These are phyloP conservation scores for Raffaelea ambrosiae DNA, from an alignment of 2,329 filamentous ascomycete species.

Conservation along the genomic window DNA sequence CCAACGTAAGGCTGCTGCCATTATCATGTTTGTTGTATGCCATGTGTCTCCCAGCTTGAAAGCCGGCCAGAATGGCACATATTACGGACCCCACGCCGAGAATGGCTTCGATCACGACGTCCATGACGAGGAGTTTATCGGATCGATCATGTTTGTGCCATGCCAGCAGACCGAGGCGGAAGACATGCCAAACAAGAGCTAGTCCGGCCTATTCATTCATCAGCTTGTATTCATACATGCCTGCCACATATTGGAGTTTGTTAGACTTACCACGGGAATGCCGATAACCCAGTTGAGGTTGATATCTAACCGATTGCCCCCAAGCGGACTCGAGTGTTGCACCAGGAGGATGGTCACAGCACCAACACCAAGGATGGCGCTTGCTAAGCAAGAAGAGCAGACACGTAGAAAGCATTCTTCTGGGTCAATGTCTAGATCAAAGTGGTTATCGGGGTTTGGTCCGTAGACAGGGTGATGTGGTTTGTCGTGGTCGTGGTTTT, in stretches of 20 bases:
- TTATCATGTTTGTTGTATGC: slow-evolving; percentile 5
- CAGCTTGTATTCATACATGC: no score
- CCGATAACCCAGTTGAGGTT: slow-evolving; percentile 10
- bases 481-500: no score
- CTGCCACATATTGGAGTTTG: no score
- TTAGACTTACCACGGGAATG: slow-evolving; percentile 8
- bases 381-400: slow-evolving; percentile 6
- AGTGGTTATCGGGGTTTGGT: background rate
- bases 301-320: slow-evolving; percentile 4
- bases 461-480: background rate
- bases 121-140: background rate
- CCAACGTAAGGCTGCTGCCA: background rate
- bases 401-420: slow-evolving; percentile 8
- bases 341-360: slow-evolving; percentile 7
- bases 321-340: slow-evolving; percentile 1
- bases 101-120: slow-evolving; percentile 2
- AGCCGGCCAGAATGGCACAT: slow-evolving; percentile 10
- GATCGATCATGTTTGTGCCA: background rate
- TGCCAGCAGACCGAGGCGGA: slow-evolving; percentile 1
- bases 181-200: slow-evolving; percentile 9
- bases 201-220: slow-evolving; percentile 4
- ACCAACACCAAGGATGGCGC: slow-evolving; percentile 5
- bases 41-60: slow-evolving; percentile 10
- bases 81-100: slow-evolving; percentile 9
- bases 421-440: slow-evolving; percentile 1